A percentile compares a stretch with the other conserved stretches of the same genome.
phyloP scores from a whole-genome alignment of 306 rosid species.

The Prunus persica region DNA sequence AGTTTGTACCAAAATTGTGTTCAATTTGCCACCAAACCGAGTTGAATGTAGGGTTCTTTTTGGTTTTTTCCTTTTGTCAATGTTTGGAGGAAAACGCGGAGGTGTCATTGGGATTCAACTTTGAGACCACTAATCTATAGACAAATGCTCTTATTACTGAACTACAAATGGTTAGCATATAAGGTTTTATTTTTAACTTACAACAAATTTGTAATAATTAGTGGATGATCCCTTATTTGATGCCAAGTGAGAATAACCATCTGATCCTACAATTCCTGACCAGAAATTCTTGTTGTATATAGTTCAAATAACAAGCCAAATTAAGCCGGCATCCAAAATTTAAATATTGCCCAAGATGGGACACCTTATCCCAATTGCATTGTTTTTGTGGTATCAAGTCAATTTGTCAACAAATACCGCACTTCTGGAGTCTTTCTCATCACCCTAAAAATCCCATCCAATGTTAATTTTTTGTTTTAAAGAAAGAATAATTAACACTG shows the following conservation, averaged over 20 bases:
- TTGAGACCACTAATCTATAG: too few relatives aligned
- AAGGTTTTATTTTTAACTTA: too few relatives aligned
- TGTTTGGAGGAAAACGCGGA: too few relatives aligned
- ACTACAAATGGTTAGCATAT: rapidly evolving
- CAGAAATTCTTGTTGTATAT: neutral
- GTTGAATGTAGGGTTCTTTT: neutral
- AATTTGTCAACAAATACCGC: neutral
- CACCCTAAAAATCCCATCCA: neutral
- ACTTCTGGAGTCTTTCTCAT: neutral
- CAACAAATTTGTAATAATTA: neutral
- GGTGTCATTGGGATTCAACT: too few relatives aligned
- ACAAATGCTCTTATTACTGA: too few relatives aligned
- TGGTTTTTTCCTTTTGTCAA: too few relatives aligned
- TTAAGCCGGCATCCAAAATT: neutral
- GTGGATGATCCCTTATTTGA: neutral
- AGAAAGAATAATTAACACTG: too few relatives aligned
- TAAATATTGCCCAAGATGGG: neutral
- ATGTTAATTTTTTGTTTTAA: neutral
- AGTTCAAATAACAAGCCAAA: slow-evolving; percentile 1
- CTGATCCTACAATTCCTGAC: neutral
- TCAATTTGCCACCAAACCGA: neutral
- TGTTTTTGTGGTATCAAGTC: neutral
- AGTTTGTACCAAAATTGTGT: neutral
- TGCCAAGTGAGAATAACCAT: neutral
- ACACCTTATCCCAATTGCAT: slow-evolving; percentile 8